Evolutionary conservation across 2,329 filamentous ascomycete genomes (phyloP), one percentile per base, ranked within the genome.

Genomic region (Zalaria obscura): DNA sequence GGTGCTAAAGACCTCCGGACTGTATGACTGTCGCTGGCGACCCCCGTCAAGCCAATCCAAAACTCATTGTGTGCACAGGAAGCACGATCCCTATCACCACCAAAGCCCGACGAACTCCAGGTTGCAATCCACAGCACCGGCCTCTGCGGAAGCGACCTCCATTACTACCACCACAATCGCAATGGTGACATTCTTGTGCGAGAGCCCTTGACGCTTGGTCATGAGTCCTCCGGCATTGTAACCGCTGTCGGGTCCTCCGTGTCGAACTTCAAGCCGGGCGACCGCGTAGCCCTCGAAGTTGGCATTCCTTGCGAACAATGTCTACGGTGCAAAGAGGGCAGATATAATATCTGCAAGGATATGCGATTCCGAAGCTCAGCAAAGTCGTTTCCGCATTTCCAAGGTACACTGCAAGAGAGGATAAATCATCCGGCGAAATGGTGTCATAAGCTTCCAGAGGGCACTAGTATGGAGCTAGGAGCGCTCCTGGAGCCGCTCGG

Each of bases 221-320:
- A 83, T 58, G 79, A 83, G 58, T 88, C 86, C 9, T 74, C 85
- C 5, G 88, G 87, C 45, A 80, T 83, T 27, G 71, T 96, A 34
- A 76, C 86, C 41, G 73, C 75, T 36, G 68, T 84, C 34, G 87
- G 86, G 18, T 76, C 66, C 35, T 48, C 47, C 3, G 51, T 56
- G 32, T 40, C 50, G n/a, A 36, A 44, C 11, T 74, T 93, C 47
- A 66, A 74, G 50, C 57, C 71, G 7, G 88, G 88, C 44, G 88
- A 95, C 64, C 79, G 83, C 52, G 81, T 95, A 18, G 87, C 89
- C n/a, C 69, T 96, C 35, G 89, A 96, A 69, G 89, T 93, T 9
- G 89, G 89, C 39, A 74, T 84, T 40, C 85, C 87, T 1, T 96
- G 89, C 66, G 78, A 83, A 33, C 54, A 58, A 34, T 79, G 75